Percentiles rank a stretch among this genome's conserved stretches.
These are phyloP conservation scores for Euphorbia lathyris DNA, from an alignment of 345 rosid genomes.

Conservation along the genomic window DNA sequence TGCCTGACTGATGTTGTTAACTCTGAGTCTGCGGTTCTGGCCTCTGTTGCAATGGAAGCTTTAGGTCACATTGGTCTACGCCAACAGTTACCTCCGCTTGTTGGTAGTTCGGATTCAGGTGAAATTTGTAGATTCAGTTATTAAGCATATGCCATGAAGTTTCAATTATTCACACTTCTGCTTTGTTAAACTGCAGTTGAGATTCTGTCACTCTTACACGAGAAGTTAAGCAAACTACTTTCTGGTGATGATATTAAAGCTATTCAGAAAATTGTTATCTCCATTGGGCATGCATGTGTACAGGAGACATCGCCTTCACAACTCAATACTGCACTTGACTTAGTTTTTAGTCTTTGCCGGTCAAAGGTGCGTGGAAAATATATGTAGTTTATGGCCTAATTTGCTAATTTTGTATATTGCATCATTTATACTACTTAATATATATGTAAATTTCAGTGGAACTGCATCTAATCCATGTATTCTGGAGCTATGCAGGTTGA, in stretches of 20 bases:
- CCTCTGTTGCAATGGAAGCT: slow-evolving; percentile 94
- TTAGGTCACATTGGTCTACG: slow-evolving; percentile 89
- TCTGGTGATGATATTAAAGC: slow-evolving; percentile 83
- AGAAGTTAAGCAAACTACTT: slow-evolving; percentile 72
- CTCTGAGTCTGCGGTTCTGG: slow-evolving; percentile 64
- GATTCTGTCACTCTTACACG: slow-evolving; percentile 56
- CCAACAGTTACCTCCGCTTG: slow-evolving; percentile 58
- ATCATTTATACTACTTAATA: not conserved
- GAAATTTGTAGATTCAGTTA: slow-evolving; percentile 19
- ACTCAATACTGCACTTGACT: slow-evolving; percentile 64
- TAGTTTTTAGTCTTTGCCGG: slow-evolving; percentile 78
- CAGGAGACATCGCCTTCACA: slow-evolving; percentile 63
- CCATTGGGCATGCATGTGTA: slow-evolving; percentile 81
- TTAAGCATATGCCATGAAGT: slow-evolving; percentile 9
- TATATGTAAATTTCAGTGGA: not conserved
- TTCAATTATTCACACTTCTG: slow-evolving; percentile 17
- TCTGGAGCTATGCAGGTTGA: slow-evolving; percentile 65
- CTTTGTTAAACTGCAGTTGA: slow-evolving; percentile 46
- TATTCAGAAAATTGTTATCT: slow-evolving; percentile 65
- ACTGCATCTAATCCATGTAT: slow-evolving; percentile 11
- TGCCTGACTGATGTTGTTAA: slow-evolving; percentile 64
- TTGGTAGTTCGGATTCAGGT: slow-evolving; percentile 61
- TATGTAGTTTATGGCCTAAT: not conserved
- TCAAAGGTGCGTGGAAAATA: slow-evolving; percentile 60
- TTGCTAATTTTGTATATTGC: not conserved